Evolutionary conservation across 2,329 filamentous ascomycete genomes (phyloP).

Genomic region (Exophiala spinifera): DNA sequence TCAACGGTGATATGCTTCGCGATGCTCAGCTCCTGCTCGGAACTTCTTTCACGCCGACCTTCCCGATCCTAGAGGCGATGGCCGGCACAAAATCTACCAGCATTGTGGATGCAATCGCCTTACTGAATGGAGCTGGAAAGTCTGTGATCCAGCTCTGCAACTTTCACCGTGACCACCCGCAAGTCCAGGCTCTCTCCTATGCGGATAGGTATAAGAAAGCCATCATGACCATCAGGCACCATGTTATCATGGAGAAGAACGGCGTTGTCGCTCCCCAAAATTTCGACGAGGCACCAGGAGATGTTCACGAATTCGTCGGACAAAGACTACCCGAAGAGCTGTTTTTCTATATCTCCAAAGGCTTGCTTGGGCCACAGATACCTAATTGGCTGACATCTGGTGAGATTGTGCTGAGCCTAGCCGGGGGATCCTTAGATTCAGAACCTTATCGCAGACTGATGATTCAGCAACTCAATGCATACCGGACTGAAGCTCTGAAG

Average conservation of each 20-base stretch:
- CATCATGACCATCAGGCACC: conserved; percentile 80
- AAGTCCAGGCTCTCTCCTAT: conserved; percentile 70
- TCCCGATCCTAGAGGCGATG: conserved; percentile 70
- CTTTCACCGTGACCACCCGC: conserved; percentile 75
- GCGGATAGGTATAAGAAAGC: conserved; percentile 83
- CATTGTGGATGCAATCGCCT: conserved; percentile 72
- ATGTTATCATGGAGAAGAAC: conserved; percentile 73
- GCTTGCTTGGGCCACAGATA: conserved; percentile 73
- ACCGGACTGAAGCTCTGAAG: conserved; percentile 73
- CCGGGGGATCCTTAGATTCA: conserved; percentile 76
- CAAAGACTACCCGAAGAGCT: conserved; percentile 85
- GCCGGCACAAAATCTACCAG: conserved; percentile 50
- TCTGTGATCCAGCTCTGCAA: conserved; percentile 72
- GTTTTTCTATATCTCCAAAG: conserved; percentile 83
- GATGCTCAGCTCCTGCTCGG: conserved; percentile 82
- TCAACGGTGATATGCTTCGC: conserved; percentile 36
- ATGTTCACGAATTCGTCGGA: conserved; percentile 88
- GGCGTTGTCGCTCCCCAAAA: conserved; percentile 76
- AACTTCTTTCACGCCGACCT: conserved; percentile 72
- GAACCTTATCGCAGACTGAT: conserved; percentile 78
- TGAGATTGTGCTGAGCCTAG: conserved; percentile 75
- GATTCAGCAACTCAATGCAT: conserved; percentile 66
- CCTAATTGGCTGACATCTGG: conserved; percentile 79
- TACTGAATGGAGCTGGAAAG: conserved; percentile 64
- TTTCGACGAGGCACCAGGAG: conserved; percentile 68